Base-by-base conservation (phyloP, 1,284 basidiomycete species). In the Chalciporus sp. region DNA sequence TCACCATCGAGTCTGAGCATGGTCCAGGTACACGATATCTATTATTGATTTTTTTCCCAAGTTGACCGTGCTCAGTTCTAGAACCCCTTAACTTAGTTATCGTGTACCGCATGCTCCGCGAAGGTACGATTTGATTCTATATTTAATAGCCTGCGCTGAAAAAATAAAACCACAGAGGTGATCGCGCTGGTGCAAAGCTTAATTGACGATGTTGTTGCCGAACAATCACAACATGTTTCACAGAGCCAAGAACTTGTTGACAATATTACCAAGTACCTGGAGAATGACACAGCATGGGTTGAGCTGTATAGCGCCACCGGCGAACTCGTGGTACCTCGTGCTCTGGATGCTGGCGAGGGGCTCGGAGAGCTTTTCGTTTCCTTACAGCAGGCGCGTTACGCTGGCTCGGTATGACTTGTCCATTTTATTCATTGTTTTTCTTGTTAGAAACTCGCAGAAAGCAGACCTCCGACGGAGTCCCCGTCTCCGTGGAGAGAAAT, bases 51-150 rank as follows among this genome's bases (percentile, higher is more conserved):
- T 43, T 40, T 51, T 29, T 20, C 40, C 43, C 44, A 29, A 48
- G 28, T 42, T 65, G 37, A 64, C 19, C 26, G 39, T 9, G 23
- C 43, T 31, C 51, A 88, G 86, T 83, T n/a, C 74, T 78, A 47
- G 86, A 88, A 44, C 75, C 86, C 0, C 69, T 92, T 20, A 74
- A 73, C 28, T 72, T 94, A 27, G 72, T 77, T 20, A 83, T 94
- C 50, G 77, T 74, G 47, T 94, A 91, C 68, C 81, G 88, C 26
- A 82, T 86, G 70, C 72, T 92, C 31, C 82, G 83, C 16, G 88
- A 92, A 79, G 90, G 90, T 91, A 54, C 45, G 50, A 33, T 11
- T 50, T 45, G 51, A 33, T 11, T 50, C 35, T 28, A 20, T 40
- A 16, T 51, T 53, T 49, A 50, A 58, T 45, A 23, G 19, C 45